Base-by-base conservation (phyloP, 352 stramenopile genomes). In the Aphanomyces astaci region DNA sequence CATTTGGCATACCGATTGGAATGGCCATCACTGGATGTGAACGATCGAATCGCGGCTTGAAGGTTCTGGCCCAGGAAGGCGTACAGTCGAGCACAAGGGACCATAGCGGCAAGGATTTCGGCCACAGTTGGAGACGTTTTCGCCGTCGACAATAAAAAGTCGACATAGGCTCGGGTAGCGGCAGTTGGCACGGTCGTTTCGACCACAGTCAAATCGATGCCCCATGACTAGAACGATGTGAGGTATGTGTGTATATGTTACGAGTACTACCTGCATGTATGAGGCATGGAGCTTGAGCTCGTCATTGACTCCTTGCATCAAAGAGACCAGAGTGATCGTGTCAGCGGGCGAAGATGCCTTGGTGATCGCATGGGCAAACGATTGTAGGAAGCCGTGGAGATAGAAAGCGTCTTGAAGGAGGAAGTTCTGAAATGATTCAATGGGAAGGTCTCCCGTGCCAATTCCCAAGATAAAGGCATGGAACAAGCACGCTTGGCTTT, bases 331-430 rank as follows among this genome's bases (percentile, higher is more conserved):
- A 57, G 54, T 71, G 25, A 80, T 76, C 52, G 72, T 69, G 55
- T 82, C 73, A 33, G 55, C 39, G 48, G 75, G 66, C n/a, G 71
- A 55, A 25, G 54, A 48, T 3, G 73, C 74, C 71, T 87, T 87
- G 62, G 73, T 79, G 45, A 80, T 65, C 2, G 77, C 77, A 40
- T 72, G 68, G 57, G 76, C 79, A 65, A 82, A 87, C 28, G 79
- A 77, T 65, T 77, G 39, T 46, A 73, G 70, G 60, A 87, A 87
- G 3, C 71, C 77, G 27, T 80, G 66, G 22, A 87, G 64, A 57
- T 76, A 87, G 72, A 78, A 85, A 32, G 79, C 77, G 67, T 87
- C 79, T 71, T 87, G 79, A 54, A 81, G 67, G 60, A 87, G 60
- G 52, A 82, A 87, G 40, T 72, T 67, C 48, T 81, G 48, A 64